phyloP scores from a whole-genome alignment of 2,329 filamentous ascomycete genomes.

The Colletotrichum gigasporum region DNA sequence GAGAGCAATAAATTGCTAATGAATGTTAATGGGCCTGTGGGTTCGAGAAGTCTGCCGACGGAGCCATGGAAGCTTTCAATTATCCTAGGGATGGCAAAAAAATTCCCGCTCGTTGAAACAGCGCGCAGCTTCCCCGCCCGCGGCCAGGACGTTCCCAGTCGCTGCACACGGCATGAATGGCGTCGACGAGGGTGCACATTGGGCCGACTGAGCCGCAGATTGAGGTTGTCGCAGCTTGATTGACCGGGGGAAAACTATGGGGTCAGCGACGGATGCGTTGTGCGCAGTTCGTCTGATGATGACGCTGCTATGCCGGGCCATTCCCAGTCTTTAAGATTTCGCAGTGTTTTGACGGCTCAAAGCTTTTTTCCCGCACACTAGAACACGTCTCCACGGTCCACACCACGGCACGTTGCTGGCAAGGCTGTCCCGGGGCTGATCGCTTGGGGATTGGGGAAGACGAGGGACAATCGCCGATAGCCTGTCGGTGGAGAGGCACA shows the following conservation, averaged over 20 bases:
- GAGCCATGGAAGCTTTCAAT: background rate
- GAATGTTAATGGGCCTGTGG: slow-evolving; percentile 16
- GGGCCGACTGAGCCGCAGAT: slow-evolving; percentile 21
- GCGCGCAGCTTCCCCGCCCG: slow-evolving; percentile 9
- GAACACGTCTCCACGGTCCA: slow-evolving; percentile 20
- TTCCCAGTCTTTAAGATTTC: slow-evolving; percentile 26
- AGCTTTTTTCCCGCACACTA: slow-evolving; percentile 4
- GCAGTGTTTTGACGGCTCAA: background rate
- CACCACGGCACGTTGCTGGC: slow-evolving; percentile 10
- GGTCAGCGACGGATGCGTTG: background rate
- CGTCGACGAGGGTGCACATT: background rate
- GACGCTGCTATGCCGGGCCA: slow-evolving; percentile 10
- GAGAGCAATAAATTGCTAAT: slow-evolving; percentile 2
- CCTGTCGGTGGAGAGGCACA: background rate
- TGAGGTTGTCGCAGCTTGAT: slow-evolving; percentile 29
- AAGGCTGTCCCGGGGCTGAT: slow-evolving; percentile 24
- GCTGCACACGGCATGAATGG: slow-evolving; percentile 3
- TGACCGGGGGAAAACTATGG: slow-evolving; percentile 2
- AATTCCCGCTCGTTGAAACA: slow-evolving; percentile 23
- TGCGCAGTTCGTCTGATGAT: slow-evolving; percentile 28
- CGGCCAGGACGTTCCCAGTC: background rate
- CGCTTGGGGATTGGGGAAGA: slow-evolving; percentile 21
- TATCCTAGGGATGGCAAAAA: background rate
- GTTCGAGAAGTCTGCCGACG: background rate
- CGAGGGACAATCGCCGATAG: background rate